Evolutionary conservation across 371 early-diverging fungal species (phyloP).

Genomic region (Mucor racemosus): DNA sequence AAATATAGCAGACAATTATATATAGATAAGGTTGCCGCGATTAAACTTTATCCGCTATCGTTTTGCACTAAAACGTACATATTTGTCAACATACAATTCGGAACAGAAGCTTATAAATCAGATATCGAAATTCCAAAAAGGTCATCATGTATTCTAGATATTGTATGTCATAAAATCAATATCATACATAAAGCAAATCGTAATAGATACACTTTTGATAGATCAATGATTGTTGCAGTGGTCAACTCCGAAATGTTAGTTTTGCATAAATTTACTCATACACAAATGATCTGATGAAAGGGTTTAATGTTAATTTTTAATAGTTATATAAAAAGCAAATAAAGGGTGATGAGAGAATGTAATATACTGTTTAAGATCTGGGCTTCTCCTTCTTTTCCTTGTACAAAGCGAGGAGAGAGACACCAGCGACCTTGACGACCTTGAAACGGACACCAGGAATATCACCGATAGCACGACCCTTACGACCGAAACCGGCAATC

Average conservation of each 20-base stretch:
- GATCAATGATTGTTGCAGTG: background rate
- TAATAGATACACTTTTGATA: no score
- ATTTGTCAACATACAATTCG: background rate
- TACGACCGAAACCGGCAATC: conserved; percentile 97
- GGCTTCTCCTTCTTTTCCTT: conserved; percentile 99
- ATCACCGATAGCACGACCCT: conserved; percentile 95
- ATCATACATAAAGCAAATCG: background rate
- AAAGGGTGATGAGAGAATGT: background rate
- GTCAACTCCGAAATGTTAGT: background rate
- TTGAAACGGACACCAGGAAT: conserved; percentile 99
- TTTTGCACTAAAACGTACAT: background rate
- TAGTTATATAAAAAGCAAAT: background rate
- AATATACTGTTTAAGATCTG: conserved; percentile 75
- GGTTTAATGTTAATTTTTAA: background rate
- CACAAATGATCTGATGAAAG: background rate
- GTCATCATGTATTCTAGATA: background rate
- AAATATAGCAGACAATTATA: background rate
- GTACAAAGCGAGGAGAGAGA: conserved; percentile 98
- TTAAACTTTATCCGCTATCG: background rate
- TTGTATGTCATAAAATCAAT: background rate
- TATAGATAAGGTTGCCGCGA: background rate
- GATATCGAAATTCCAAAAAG: background rate
- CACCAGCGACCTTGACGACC: conserved; percentile 99
- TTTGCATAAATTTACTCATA: background rate
- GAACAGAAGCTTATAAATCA: background rate